These are phyloP conservation scores for Metrosideros polymorpha DNA, from an alignment of 441 rosid species.

Conservation along the genomic window DNA sequence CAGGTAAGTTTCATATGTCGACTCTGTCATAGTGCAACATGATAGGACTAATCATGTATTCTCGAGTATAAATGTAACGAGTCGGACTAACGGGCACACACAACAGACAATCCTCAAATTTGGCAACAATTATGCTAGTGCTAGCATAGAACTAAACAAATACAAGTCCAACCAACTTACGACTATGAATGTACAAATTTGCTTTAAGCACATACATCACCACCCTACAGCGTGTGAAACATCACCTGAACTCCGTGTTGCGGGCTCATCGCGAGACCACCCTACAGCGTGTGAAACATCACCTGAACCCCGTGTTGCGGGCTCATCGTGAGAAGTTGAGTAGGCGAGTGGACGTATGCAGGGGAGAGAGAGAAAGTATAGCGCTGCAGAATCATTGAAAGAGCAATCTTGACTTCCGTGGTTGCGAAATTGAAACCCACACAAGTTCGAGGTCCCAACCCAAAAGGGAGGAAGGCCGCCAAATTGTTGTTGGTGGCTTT, in stretches of 20 bases:
- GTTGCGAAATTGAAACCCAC: background rate
- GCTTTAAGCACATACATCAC: background rate
- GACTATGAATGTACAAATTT: background rate
- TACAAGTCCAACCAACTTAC: background rate
- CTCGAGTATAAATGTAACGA: background rate
- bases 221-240: too few species aligned
- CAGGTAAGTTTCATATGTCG: too few species aligned
- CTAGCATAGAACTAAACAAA: background rate
- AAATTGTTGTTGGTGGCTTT: background rate
- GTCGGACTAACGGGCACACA: background rate
- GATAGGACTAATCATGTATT: background rate
- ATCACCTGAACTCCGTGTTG: too few species aligned
- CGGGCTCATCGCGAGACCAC: too few species aligned
- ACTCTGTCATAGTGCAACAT: background rate
- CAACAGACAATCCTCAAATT: background rate
- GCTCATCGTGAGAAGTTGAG: background rate
- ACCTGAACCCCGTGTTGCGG: background rate
- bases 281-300: background rate
- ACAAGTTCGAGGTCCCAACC: background rate
- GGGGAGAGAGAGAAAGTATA: background rate
- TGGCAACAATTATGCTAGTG: background rate
- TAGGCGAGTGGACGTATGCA: background rate
- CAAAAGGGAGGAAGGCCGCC: background rate
- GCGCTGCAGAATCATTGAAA: background rate
- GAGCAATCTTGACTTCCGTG: background rate